A percentile compares a stretch with the other conserved stretches of the same genome.
Evolutionary conservation across 306 rosid species (phyloP).

Genomic region (Senna siamea): DNA sequence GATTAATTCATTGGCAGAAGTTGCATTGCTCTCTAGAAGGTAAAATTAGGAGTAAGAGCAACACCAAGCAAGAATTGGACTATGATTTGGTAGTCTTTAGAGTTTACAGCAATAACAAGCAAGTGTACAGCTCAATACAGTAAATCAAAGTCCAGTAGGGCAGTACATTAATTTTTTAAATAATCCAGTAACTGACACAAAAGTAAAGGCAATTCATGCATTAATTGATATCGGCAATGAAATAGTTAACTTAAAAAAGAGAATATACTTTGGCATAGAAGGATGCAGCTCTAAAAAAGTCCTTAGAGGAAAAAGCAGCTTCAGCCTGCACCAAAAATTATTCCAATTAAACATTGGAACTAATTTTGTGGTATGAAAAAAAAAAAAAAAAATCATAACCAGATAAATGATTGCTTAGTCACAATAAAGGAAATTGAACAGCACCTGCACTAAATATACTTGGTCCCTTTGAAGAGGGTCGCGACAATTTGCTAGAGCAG

Average conservation of each 20-base stretch:
- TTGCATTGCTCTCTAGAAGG: not conserved
- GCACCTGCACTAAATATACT: conserved; percentile 88
- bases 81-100: conserved; percentile 13
- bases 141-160: conserved; percentile 18
- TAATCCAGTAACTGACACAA: conserved; percentile 25
- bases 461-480: conserved; percentile 94
- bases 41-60: too few species aligned
- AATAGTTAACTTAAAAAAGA: conserved; percentile 39
- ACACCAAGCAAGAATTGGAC: not conserved
- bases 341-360: conserved; percentile 41
- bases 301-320: conserved; percentile 82
- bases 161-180: conserved; percentile 14
- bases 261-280: conserved; percentile 85
- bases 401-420: conserved; percentile 18
- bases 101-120: conserved; percentile 27
- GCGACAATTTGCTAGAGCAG: conserved; percentile 89
- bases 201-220: conserved; percentile 13
- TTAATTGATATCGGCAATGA: conserved; percentile 22
- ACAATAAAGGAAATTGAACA: conserved; percentile 26
- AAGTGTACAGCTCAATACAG: conserved; percentile 14
- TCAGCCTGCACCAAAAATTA: conserved; percentile 82
- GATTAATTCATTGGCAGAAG: conserved; percentile 12
- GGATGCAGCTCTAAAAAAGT: conserved; percentile 90
- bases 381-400: not conserved
- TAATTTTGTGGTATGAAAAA: not conserved